A percentile compares a stretch with the other conserved stretches of the same genome.
Conservation (phyloP, 768 basidiomycete species). For the Boletellus sp. region DNA sequence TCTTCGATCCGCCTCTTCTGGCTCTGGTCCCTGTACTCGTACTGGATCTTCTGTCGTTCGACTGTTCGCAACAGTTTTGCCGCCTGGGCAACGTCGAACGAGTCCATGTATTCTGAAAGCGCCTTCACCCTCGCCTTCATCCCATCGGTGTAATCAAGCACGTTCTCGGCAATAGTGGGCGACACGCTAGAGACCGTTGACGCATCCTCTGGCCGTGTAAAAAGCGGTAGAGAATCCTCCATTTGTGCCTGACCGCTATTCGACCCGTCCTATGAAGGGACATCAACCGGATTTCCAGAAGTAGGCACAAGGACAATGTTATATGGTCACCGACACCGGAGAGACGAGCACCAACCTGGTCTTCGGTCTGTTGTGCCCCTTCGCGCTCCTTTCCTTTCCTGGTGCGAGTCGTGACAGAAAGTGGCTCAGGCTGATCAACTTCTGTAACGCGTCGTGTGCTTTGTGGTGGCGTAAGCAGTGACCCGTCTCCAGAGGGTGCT, state of each 20-base stretch:
- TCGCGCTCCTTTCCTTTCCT: constrained; percentile 30
- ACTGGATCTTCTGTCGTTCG: constrained; percentile 23
- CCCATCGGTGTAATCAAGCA: constrained; percentile 24
- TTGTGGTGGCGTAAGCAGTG: constrained; percentile 26
- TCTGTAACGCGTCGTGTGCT: constrained; percentile 14
- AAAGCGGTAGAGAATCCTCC: constrained; percentile 20
- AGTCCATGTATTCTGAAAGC: constrained; percentile 25
- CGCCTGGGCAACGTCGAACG: constrained; percentile 22
- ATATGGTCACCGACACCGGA: not conserved
- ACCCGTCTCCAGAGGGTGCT: not conserved
- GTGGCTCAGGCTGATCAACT: not conserved
- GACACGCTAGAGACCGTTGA: constrained; percentile 14
- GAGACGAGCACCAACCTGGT: constrained; percentile 14
- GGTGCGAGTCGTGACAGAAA: constrained; percentile 10
- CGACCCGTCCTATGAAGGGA: not conserved
- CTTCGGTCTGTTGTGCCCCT: not conserved
- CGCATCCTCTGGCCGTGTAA: constrained; percentile 11
- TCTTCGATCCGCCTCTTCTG: constrained; percentile 23
- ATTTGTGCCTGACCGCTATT: not conserved
- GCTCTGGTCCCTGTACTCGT: constrained; percentile 20
- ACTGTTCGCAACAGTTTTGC: constrained; percentile 9
- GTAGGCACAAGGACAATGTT: not conserved
- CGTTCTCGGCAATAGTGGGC: constrained; percentile 25
- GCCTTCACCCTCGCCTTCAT: constrained; percentile 21
- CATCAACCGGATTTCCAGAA: not conserved